Conservation (phyloP, 352 stramenopile genomes). For the Phytopythium ostracodes region DNA sequence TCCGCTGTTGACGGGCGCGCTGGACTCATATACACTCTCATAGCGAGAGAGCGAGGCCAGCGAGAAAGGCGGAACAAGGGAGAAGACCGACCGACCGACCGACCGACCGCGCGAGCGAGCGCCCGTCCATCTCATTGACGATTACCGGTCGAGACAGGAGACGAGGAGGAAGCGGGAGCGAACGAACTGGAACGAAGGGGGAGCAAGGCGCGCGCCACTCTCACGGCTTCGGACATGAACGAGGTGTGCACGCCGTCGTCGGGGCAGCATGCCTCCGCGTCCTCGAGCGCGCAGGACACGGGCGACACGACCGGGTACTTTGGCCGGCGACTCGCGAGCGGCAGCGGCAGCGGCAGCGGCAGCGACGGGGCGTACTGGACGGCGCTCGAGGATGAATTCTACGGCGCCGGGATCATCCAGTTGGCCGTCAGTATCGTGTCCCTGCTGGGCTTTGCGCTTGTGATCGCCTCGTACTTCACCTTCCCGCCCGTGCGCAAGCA, state of each 20-base stretch:
- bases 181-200: not conserved
- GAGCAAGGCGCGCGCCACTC: not conserved
- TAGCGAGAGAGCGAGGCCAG: not conserved
- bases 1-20: not conserved
- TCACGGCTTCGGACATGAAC: not conserved
- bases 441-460: conserved; percentile 68
- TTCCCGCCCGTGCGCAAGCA: conserved; percentile 81
- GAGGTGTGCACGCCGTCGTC: conserved; percentile 20
- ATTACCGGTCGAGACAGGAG: not conserved
- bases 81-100: not conserved
- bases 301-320: conserved; percentile 25
- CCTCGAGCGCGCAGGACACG: conserved; percentile 14
- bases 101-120: no score
- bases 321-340: conserved; percentile 19
- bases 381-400: conserved; percentile 50
- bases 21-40: not conserved
- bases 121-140: not conserved
- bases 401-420: conserved; percentile 45
- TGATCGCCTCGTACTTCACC: conserved; percentile 74
- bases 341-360: conserved; percentile 6
- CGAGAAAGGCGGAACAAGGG: not conserved
- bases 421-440: conserved; percentile 63
- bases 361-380: conserved; percentile 9
- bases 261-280: conserved; percentile 12
- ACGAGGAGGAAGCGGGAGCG: not conserved